These are phyloP conservation scores for Geosmithia flava DNA, from an alignment of 2,329 filamentous ascomycete species.

Conservation along the genomic window DNA sequence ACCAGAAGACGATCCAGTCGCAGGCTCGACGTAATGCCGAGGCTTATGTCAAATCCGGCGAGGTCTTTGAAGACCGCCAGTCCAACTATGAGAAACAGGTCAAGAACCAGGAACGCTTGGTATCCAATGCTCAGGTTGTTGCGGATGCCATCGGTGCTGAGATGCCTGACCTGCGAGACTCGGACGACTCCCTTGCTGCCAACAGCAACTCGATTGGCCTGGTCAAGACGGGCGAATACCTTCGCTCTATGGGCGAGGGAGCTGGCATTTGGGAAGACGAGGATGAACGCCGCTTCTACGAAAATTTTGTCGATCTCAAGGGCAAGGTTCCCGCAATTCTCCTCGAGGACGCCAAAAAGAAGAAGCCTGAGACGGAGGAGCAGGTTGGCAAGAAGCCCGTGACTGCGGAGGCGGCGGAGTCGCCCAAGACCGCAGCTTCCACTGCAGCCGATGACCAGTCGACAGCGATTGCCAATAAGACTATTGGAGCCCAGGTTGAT, in stretches of 20 bases:
- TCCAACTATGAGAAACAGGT: constrained; percentile 89
- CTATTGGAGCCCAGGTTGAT: constrained; percentile 93
- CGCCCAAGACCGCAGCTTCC: constrained; percentile 32
- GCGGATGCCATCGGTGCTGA: constrained; percentile 81
- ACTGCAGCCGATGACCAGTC: constrained; percentile 55
- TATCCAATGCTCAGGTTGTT: constrained; percentile 81
- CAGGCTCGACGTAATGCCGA: constrained; percentile 94
- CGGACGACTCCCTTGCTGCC: constrained; percentile 54
- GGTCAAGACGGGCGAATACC: constrained; percentile 86
- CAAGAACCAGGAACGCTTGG: constrained; percentile 82
- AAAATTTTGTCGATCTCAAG: constrained; percentile 89
- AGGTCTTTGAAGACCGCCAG: constrained; percentile 96
- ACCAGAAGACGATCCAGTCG: constrained; percentile 76
- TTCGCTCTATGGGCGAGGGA: constrained; percentile 80
- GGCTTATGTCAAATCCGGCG: constrained; percentile 95
- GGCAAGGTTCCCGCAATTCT: constrained; percentile 91
- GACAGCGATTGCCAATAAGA: constrained; percentile 93
- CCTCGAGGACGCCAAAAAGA: constrained; percentile 90
- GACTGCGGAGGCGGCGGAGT: constrained; percentile 30
- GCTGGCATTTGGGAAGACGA: constrained; percentile 98
- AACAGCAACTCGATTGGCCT: constrained; percentile 76
- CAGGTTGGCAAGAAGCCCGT: constrained; percentile 65
- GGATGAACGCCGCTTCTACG: constrained; percentile 94
- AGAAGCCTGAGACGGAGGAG: constrained; percentile 73
- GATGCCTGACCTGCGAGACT: constrained; percentile 86